These are phyloP conservation scores for Rhodomyrtus tomentosa DNA, from an alignment of 345 rosid genomes.

Conservation along the genomic window DNA sequence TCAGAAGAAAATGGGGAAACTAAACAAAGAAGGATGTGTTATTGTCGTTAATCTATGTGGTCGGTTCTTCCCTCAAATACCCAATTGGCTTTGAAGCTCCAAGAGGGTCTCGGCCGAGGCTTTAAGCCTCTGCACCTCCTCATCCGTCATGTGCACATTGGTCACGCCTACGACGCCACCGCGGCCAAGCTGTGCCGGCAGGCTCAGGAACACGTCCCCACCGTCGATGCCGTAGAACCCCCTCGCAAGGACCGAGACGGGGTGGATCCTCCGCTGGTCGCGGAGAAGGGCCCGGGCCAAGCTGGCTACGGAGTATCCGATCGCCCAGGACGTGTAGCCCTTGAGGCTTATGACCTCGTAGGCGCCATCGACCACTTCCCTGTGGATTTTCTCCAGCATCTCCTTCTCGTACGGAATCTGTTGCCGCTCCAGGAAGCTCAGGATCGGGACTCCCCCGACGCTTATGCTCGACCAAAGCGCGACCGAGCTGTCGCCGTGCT, in stretches of 20 bases:
- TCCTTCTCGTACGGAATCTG: conserved; percentile 71
- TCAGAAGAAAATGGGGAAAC: not conserved
- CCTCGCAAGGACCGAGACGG: conserved; percentile 76
- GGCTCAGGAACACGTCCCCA: conserved; percentile 77
- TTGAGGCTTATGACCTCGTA: conserved; percentile 77
- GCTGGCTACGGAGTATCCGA: conserved; percentile 83
- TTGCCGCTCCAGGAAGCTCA: conserved; percentile 61
- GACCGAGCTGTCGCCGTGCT: conserved; percentile 96
- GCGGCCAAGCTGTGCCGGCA: conserved; percentile 71
- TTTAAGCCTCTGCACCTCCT: conserved; percentile 45
- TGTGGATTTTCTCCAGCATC: conserved; percentile 68
- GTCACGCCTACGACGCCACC: conserved; percentile 71
- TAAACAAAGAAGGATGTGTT: not conserved
- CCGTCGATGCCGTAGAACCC: conserved; percentile 69
- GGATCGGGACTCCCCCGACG: conserved; percentile 81
- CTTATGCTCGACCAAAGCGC: conserved; percentile 96
- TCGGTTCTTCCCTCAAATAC: conserved; percentile 11
- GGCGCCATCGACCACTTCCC: conserved; percentile 52
- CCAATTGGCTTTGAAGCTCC: conserved; percentile 64
- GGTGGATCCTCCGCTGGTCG: conserved; percentile 89
- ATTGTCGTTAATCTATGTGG: not conserved
- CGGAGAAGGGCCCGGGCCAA: conserved; percentile 62
- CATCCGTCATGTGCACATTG: conserved; percentile 64
- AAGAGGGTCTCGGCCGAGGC: conserved; percentile 59
- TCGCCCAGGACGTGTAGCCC: conserved; percentile 99